Evolutionary conservation across 2,329 filamentous ascomycete species (phyloP).

Genomic region (Ophiosphaerella herpotricha): DNA sequence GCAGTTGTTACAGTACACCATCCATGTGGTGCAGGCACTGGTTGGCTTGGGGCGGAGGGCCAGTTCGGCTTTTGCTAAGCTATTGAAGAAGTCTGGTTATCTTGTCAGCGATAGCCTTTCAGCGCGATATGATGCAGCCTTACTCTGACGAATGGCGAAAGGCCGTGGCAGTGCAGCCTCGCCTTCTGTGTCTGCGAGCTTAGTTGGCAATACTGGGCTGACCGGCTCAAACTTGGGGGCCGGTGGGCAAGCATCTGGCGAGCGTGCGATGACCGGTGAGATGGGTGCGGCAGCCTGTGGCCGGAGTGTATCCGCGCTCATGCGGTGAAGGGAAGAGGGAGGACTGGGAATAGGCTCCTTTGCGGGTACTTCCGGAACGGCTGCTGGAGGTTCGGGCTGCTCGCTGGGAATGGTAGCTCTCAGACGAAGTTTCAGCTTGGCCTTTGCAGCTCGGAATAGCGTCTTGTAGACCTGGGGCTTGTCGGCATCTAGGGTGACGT

Average conservation of each 20-base stretch:
- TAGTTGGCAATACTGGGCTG: conserved; percentile 31
- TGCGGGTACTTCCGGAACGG: conserved; percentile 18
- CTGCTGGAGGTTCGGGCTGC: conserved; percentile 40
- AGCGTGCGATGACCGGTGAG: conserved; percentile 36
- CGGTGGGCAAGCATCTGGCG: conserved; percentile 17
- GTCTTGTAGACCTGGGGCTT: conserved; percentile 93
- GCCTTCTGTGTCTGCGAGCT: conserved; percentile 24
- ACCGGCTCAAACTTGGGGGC: conserved; percentile 18
- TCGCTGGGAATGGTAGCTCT: conserved; percentile 67
- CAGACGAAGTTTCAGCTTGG: conserved; percentile 95
- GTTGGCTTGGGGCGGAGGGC: conserved; percentile 49
- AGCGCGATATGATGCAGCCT: conserved; percentile 11
- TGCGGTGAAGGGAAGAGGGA: conserved; percentile 26
- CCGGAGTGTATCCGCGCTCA: conserved; percentile 34
- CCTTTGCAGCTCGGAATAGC: conserved; percentile 93
- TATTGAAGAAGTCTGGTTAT: conserved; percentile 34
- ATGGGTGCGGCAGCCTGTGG: conserved; percentile 24
- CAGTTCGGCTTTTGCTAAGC: conserved; percentile 36
- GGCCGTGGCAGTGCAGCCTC: conserved; percentile 50
- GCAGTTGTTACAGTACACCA: conserved; percentile 94
- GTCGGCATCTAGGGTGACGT: conserved; percentile 75
- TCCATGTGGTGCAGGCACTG: conserved; percentile 61
- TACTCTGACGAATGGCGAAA: conserved; percentile 45
- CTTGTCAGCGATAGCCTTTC: conserved; percentile 11
- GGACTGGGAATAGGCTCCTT: conserved; percentile 14